phyloP scores from a whole-genome alignment of 768 basidiomycete genomes.

The Naganishia vishniacii region DNA sequence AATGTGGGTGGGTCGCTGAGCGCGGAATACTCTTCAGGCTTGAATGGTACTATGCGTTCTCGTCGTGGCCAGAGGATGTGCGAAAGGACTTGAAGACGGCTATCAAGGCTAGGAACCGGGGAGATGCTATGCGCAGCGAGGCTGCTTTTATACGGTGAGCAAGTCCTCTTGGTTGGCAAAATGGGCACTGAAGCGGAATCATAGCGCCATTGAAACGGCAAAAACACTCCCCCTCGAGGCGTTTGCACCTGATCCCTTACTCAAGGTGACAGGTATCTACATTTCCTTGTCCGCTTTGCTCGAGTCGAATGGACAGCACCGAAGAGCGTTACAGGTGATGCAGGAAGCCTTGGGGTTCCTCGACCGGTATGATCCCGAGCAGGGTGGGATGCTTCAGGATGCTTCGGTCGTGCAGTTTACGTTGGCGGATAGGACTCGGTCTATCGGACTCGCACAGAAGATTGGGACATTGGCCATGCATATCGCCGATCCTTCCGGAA shows the following conservation, averaged over 20 bases:
- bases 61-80: constrained; percentile 43
- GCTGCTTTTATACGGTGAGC: constrained; percentile 40
- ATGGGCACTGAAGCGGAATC: too few relatives aligned
- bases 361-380: constrained; percentile 17
- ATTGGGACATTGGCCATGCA: constrained; percentile 40
- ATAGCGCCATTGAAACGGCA: constrained; percentile 41
- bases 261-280: constrained; percentile 46
- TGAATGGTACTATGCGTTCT: constrained; percentile 43
- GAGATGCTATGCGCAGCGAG: constrained; percentile 38
- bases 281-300: constrained; percentile 38
- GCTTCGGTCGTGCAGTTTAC: not conserved
- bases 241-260: constrained; percentile 39
- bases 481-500: constrained; percentile 23
- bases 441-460: constrained; percentile 44
- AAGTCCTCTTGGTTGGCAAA: constrained; percentile 1
- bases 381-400: not conserved
- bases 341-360: constrained; percentile 32
- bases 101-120: constrained; percentile 40
- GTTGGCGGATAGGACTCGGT: constrained; percentile 36
- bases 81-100: constrained; percentile 43
- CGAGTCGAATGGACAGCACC: constrained; percentile 37
- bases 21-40: too few relatives aligned
- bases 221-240: constrained; percentile 33
- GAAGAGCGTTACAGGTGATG: constrained; percentile 36
- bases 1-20: too few relatives aligned